These are phyloP conservation scores for Thraustotheca clavata DNA, from an alignment of 352 stramenopile species.

Conservation along the genomic window DNA sequence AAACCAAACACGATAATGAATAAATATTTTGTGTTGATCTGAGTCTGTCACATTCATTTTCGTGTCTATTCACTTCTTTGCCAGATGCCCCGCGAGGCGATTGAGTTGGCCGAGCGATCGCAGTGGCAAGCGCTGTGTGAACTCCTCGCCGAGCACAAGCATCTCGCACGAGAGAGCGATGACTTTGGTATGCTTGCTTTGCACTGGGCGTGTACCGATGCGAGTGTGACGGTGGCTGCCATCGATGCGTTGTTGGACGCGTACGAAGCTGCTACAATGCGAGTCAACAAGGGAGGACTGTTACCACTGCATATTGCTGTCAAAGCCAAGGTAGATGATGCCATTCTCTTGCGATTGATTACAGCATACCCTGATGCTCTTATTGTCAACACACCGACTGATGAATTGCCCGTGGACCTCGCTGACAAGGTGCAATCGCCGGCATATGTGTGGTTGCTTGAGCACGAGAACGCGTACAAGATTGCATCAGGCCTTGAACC, in stretches of 20 bases:
- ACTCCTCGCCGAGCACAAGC: conserved; percentile 37
- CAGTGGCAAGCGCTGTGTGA: conserved; percentile 59
- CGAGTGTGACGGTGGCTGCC: conserved; percentile 49
- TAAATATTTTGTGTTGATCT: too few species aligned
- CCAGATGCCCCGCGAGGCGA: conserved; percentile 28
- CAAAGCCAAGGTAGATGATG: conserved; percentile 60
- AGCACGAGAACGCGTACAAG: conserved; percentile 37
- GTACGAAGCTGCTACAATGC: conserved; percentile 36
- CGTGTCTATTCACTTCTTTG: too few species aligned
- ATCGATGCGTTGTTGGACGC: conserved; percentile 61
- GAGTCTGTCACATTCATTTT: too few species aligned
- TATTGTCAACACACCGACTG: conserved; percentile 56
- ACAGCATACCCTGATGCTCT: conserved; percentile 37
- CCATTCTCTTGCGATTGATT: conserved; percentile 53
- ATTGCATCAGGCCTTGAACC: conserved; percentile 33
- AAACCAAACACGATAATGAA: too few species aligned
- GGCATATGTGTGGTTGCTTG: conserved; percentile 43
- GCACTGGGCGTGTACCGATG: conserved; percentile 77
- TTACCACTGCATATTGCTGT: conserved; percentile 75
- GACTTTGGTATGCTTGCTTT: conserved; percentile 83
- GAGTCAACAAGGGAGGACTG: conserved; percentile 71
- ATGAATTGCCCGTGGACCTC: conserved; percentile 62
- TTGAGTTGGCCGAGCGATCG: conserved; percentile 63
- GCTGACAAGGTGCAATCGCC: conserved; percentile 39
- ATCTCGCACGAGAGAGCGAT: conserved; percentile 62